Evolutionary conservation across 1,139 yeast species (phyloP), one percentile per base, ranked within the genome.

Genomic region (Candida anutae): DNA sequence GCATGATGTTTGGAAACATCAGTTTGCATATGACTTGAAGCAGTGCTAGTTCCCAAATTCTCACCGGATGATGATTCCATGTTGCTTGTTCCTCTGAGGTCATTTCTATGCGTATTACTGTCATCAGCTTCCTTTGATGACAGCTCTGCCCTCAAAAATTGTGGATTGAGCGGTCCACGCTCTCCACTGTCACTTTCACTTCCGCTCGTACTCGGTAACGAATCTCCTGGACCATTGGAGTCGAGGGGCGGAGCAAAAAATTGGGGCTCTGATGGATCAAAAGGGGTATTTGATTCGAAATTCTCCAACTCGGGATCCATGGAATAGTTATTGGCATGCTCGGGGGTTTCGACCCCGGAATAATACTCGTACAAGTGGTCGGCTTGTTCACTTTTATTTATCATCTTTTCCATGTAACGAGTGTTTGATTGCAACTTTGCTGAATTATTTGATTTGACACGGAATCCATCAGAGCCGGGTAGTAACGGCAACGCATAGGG

Each of bases 341-440:
- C 81, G 1, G 76, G 72, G 0, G 79, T 72, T 39, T 76, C 83
- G 3, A 75, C 82, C 5, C 95, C 95, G 2, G 94, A 80, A 46
- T 78, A 87, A 48, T 84, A 88, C 45, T 87, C 96, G 48, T 78
- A 87, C 48, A 87, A 83, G 50, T 88, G 95, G 53, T 87, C 95
- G 22, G 84, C 69, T 46, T 78, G 87, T 51, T 87, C 96, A 27
- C 84, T 76, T 25, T 72, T 72, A 44, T 83, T 83, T 35, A 88
- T 82, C 45, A 83, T 59, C 28, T 77, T 74, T 47, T 87, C 96
- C 74, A 85, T 69, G 53, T 50, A 70, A 47, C 51, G 74, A 55
- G 60, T 80, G 51, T 60, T 88, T 54, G 53, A 83, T 60, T 48
- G 69, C 50, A 53, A 62, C 54, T 75, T 78, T 15, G 76, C 76